These are phyloP conservation scores for Rheum nobile DNA, from an alignment of 148 eudicot species.

Conservation along the genomic window DNA sequence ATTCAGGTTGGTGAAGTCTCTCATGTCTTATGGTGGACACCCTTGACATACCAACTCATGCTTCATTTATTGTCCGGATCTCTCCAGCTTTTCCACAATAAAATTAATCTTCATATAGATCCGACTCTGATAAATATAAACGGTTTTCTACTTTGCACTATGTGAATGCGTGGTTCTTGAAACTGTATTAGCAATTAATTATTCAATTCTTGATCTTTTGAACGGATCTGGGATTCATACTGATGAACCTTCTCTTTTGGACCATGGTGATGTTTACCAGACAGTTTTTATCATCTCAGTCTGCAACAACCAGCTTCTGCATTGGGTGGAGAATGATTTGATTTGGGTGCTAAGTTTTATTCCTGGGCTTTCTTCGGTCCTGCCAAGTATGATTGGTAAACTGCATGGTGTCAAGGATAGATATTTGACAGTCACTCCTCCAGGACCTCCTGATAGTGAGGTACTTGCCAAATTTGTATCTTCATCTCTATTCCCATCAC, in stretches of 20 bases:
- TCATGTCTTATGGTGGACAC: not conserved
- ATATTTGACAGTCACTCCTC: constrained; percentile 59
- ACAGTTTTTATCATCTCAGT: constrained; percentile 81
- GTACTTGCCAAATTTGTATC: constrained; percentile 17
- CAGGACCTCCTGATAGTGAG: constrained; percentile 47
- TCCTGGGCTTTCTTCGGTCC: constrained; percentile 56
- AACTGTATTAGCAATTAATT: not conserved
- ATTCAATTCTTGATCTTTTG: not conserved
- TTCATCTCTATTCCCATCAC: not conserved
- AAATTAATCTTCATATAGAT: not conserved
- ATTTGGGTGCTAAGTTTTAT: constrained; percentile 72
- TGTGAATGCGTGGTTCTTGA: not conserved
- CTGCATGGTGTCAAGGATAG: constrained; percentile 74
- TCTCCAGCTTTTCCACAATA: not conserved
- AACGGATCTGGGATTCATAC: constrained; percentile 2
- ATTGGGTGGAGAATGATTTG: constrained; percentile 89
- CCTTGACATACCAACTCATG: not conserved
- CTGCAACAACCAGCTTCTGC: constrained; percentile 92
- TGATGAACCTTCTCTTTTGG: constrained; percentile 4
- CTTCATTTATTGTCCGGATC: not conserved
- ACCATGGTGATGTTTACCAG: constrained; percentile 21
- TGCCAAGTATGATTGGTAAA: constrained; percentile 53
- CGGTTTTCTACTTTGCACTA: not conserved
- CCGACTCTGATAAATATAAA: not conserved
- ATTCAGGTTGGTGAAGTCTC: constrained; percentile 54